Conservation (phyloP, 345 rosid genomes). For the Salix udensis region DNA sequence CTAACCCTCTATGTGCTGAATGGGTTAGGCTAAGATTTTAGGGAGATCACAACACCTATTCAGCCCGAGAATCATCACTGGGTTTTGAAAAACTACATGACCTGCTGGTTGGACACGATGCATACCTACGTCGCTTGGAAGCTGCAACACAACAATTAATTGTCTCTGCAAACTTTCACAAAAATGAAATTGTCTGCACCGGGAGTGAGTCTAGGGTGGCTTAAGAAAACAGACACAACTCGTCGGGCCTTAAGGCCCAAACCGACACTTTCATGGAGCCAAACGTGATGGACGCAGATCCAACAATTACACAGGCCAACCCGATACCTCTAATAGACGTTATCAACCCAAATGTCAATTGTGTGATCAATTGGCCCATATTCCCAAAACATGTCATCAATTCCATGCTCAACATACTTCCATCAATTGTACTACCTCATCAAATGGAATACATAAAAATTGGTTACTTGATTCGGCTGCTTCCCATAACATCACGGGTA, state of each 20-base stretch:
- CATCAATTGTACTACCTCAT: rapidly evolving
- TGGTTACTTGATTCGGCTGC: not conserved
- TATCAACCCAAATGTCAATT: not conserved
- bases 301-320: not conserved
- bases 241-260: too few species aligned
- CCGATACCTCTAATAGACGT: rapidly evolving
- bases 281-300: rapidly evolving
- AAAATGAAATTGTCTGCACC: too few species aligned
- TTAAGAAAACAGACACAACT: too few species aligned
- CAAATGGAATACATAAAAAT: too few species aligned
- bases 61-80: not conserved
- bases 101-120: not conserved
- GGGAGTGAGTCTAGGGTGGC: too few species aligned
- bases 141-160: rapidly evolving
- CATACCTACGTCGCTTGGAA: rapidly evolving
- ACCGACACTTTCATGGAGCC: too few species aligned
- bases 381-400: too few species aligned
- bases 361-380: too few species aligned
- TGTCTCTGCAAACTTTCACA: not conserved
- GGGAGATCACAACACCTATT: too few species aligned
- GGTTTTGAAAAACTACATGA: not conserved
- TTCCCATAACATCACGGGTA: too few species aligned
- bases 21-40: too few species aligned
- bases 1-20: too few species aligned
- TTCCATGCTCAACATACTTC: rapidly evolving